phyloP scores from a whole-genome alignment of 176 grass and related monocot species.

The Triticum timopheevii region DNA sequence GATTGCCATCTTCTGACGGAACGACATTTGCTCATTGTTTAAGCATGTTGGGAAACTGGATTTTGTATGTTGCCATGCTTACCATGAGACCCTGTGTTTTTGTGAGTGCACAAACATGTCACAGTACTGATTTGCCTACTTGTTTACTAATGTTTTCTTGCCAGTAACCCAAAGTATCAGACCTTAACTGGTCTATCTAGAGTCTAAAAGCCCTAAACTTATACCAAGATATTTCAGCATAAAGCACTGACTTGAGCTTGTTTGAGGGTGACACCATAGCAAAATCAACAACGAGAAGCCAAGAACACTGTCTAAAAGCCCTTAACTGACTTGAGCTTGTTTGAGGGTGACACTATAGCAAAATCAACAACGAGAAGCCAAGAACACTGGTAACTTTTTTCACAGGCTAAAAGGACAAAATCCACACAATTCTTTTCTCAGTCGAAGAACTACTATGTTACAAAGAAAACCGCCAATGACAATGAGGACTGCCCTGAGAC shows the following conservation, averaged over 20 bases:
- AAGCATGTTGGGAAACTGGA: neutral
- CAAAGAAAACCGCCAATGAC: conserved; percentile 46
- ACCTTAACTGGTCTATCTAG: neutral
- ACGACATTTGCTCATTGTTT: neutral
- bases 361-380: neutral
- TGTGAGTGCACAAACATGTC: neutral
- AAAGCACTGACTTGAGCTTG: neutral
- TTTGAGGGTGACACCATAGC: neutral
- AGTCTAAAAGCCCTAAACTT: neutral
- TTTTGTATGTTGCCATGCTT: conserved; percentile 10
- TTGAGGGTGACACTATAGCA: neutral
- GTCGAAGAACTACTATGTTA: conserved; percentile 75
- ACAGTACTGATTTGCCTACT: neutral
- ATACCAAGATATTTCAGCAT: neutral
- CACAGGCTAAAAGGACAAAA: conserved; percentile 12
- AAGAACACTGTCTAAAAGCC: neutral
- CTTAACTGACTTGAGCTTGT: neutral
- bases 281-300: neutral
- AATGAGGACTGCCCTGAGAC: conserved; percentile 27
- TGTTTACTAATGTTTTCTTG: neutral
- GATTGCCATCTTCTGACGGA: neutral
- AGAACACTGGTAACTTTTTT: conserved; percentile 4
- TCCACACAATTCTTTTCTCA: conserved; percentile 22
- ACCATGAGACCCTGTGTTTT: neutral
- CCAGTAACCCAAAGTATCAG: neutral